Evolutionary conservation across 495 filamentous ascomycete genomes (phyloP), one percentile per base, ranked within the genome.

Genomic region (Annulohypoxylon stygium): DNA sequence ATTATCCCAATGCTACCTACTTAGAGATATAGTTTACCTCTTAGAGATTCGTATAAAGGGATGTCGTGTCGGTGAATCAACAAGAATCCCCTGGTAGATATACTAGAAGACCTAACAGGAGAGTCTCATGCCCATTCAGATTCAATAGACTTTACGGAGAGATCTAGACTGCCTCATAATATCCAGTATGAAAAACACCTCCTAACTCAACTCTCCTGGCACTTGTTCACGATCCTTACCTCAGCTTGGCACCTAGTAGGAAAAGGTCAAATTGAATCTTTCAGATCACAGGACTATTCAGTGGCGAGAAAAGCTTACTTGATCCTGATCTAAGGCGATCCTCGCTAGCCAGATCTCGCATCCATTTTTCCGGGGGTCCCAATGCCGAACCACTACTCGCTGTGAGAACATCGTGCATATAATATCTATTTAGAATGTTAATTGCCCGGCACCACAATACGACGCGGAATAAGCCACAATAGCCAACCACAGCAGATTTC

Each of bases 301-400:
- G 14, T 34, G 36, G n/a, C 10, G 48, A 54, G 54, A 61, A 18
- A 23, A 25, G 8, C 16, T 26, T 45, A 33, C 50, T 48, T 59
- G 64, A 65, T 57, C 23, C 30, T 58, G 37, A 58, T 59, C 23
- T 20, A 18, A 25, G 12, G n/a, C 53, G 55, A 64, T 26, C 51
- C 62, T 60, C 71, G 34, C 18, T 41, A 61, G 26, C 53, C 18
- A 75, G 63, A 75, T 71, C 67, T 71, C 67, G 67, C 67, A 68
- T 54, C 72, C 63, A 64, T 45, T 75, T 25, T 67, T 71, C 72
- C 67, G 67, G 67, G 34, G 51, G 54, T 36, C 64, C 47, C n/a
- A 71, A 48, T 68, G 67, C 67, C 72, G 67, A 71, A 61, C 54
- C 34, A n/a, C 18, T 41, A 20, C 55, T 57, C 37, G 55, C 18